phyloP scores from a whole-genome alignment of 306 rosid genomes.

The Senna siamea region DNA sequence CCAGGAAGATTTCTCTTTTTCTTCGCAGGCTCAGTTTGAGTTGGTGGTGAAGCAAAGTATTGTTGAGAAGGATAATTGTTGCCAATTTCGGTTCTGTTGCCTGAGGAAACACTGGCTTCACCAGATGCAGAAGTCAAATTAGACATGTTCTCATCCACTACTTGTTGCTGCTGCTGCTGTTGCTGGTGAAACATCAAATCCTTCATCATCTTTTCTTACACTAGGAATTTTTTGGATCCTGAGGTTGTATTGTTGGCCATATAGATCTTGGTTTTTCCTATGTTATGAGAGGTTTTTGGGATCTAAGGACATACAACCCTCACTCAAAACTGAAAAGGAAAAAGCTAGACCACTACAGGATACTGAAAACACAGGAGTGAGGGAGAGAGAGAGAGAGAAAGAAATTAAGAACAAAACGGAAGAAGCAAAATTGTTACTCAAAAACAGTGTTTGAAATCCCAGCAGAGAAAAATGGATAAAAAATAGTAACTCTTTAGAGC shows the following conservation, averaged over 20 bases:
- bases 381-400: slow-evolving; percentile 41
- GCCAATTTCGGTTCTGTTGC: slow-evolving; percentile 68
- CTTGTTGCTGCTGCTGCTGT: slow-evolving; percentile 55
- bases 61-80: slow-evolving; percentile 52
- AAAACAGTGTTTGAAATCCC: slow-evolving; percentile 35
- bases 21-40: slow-evolving; percentile 57
- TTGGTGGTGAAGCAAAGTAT: slow-evolving; percentile 52
- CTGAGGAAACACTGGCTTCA: slow-evolving; percentile 90
- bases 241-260: slow-evolving; percentile 40
- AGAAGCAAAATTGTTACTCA: slow-evolving; percentile 42
- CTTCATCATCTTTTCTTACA: slow-evolving; percentile 52
- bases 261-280: slow-evolving; percentile 58
- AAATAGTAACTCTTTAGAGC: slow-evolving; percentile 33
- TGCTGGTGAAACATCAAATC: slow-evolving; percentile 62
- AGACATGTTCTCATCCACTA: slow-evolving; percentile 84
- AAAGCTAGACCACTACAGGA: slow-evolving; percentile 30
- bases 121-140: slow-evolving; percentile 93
- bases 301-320: slow-evolving; percentile 39
- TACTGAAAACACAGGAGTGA: slow-evolving; percentile 33
- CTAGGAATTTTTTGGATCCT: slow-evolving; percentile 36
- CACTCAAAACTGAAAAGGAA: slow-evolving; percentile 9
- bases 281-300: slow-evolving; percentile 40
- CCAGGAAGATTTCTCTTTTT: slow-evolving; percentile 99
- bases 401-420: slow-evolving; percentile 37
- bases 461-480: slow-evolving; percentile 37